Conservation (phyloP, 2,329 filamentous ascomycete genomes). For the Juglanconis juglandina region DNA sequence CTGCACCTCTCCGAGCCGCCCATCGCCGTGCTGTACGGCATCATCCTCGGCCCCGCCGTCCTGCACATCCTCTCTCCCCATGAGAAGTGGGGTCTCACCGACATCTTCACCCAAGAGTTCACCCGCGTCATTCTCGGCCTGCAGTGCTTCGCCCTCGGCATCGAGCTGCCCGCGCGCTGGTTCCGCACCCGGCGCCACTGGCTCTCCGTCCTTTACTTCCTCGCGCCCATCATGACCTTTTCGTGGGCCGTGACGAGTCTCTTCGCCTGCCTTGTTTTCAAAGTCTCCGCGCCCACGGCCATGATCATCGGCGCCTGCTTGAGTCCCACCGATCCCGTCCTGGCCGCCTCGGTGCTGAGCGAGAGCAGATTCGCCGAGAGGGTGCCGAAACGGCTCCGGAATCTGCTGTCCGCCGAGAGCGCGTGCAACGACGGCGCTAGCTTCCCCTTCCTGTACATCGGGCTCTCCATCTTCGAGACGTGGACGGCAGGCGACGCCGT, state of each 20-base stretch:
- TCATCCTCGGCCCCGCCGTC: slow-evolving; percentile 9
- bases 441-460: slow-evolving; percentile 14
- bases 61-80: slow-evolving; percentile 9
- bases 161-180: slow-evolving; percentile 58
- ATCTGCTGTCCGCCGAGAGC: slow-evolving; percentile 60
- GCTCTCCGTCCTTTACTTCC: slow-evolving; percentile 47
- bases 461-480: slow-evolving; percentile 7
- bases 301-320: slow-evolving; percentile 65
- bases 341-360: slow-evolving; percentile 64
- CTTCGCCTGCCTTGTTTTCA: slow-evolving; percentile 60
- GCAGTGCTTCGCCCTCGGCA: slow-evolving; percentile 70
- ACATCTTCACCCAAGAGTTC: slow-evolving; percentile 43
- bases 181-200: slow-evolving; percentile 17
- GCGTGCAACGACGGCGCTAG: slow-evolving; percentile 51
- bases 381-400: slow-evolving; percentile 62
- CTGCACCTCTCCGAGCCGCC: slow-evolving; percentile 14
- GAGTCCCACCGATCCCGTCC: slow-evolving; percentile 67
- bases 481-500: slow-evolving; percentile 46
- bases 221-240: slow-evolving; percentile 64
- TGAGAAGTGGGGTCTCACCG: slow-evolving; percentile 5
- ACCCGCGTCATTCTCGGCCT: slow-evolving; percentile 70
- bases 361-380: slow-evolving; percentile 52
- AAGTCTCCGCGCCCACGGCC: slow-evolving; percentile 57
- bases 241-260: slow-evolving; percentile 67
- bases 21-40: slow-evolving; percentile 11